Evolutionary conservation across 148 eudicot species (phyloP).

Genomic region (Amaranthus hypochondriacus): DNA sequence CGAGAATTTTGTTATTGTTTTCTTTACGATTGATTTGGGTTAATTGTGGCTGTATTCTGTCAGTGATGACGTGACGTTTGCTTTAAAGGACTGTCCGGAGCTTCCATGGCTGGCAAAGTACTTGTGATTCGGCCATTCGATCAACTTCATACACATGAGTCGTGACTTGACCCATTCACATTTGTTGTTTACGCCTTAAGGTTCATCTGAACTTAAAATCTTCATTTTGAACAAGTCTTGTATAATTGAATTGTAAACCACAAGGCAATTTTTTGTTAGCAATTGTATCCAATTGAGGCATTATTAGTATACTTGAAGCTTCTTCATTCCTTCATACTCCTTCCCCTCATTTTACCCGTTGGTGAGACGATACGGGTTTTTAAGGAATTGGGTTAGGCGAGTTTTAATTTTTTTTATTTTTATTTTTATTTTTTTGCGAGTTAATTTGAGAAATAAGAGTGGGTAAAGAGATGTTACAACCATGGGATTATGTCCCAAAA

Average conservation of each 20-base stretch:
- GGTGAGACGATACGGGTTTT: no score
- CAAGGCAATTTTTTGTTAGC: neutral
- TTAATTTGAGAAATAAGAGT: no score
- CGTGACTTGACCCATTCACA: neutral
- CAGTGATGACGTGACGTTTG: conserved; percentile 95
- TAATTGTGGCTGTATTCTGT: conserved; percentile 11
- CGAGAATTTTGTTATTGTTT: neutral
- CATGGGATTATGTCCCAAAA: no score
- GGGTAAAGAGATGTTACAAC: no score
- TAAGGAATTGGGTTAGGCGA: no score
- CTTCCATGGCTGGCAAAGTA: conserved; percentile 91
- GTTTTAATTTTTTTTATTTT: no score
- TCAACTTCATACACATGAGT: neutral
- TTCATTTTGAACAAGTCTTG: neutral
- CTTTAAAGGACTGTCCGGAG: conserved; percentile 83
- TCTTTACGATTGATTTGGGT: neutral
- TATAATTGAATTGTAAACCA: conserved; percentile 3
- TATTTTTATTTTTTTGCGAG: no score
- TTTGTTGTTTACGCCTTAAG: neutral
- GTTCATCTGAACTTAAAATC: neutral
- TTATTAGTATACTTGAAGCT: no score
- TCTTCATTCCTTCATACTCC: no score
- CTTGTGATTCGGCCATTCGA: conserved; percentile 27
- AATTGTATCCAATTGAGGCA: no score
- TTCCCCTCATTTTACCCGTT: no score